Evolutionary conservation across 768 basidiomycete genomes (phyloP), one percentile per base, ranked within the genome.

Genomic region (Myochromella boudieri): DNA sequence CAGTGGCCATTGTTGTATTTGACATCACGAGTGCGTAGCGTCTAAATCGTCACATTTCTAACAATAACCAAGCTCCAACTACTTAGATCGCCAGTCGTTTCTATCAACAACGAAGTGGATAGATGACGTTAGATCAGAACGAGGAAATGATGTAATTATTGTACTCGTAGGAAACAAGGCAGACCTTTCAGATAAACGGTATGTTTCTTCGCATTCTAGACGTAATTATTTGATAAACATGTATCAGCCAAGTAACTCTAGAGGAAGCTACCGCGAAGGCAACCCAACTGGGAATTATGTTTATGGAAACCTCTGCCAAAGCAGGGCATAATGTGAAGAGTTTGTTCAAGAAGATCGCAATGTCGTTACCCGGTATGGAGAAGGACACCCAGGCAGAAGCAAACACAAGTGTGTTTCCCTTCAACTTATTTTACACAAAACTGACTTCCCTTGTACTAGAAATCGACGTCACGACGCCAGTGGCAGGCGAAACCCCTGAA

Each of bases 321-420:
- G 97, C 97, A 6, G 97, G 97, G 2, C 97, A 98, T 66, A 99
- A 99, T 55, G 97, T 99, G 51, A 99, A 99, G 75, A 91, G 91
- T 55, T 68, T 99, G 56, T 99, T 99, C 78, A 95, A 97, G 75
- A 98, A 98, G 77, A 99, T 99, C 55, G 97, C 97, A 1, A 85
- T 98, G 86, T 94, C 94, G 2, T 69, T 99, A 40, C 95, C 97
- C 15, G 97, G 97, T 10, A 94, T 94, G 82, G 92, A 95, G 60
- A 92, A 88, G 64, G 90, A 86, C 27, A 74, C 59, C 18, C 83
- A 85, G 53, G 69, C 65, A 31, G 78, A 85, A 52, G 60, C 74
- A n/a, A 80, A 78, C 47, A 75, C 76, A 34, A 81, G 79, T 79
- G 57, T 48, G 73, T 58, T 34, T 34, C 40, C 18, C 12, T 31